A percentile compares a stretch with the other conserved stretches of the same genome.
Conservation (phyloP, 306 rosid genomes). For the Adenanthera pavonina region DNA sequence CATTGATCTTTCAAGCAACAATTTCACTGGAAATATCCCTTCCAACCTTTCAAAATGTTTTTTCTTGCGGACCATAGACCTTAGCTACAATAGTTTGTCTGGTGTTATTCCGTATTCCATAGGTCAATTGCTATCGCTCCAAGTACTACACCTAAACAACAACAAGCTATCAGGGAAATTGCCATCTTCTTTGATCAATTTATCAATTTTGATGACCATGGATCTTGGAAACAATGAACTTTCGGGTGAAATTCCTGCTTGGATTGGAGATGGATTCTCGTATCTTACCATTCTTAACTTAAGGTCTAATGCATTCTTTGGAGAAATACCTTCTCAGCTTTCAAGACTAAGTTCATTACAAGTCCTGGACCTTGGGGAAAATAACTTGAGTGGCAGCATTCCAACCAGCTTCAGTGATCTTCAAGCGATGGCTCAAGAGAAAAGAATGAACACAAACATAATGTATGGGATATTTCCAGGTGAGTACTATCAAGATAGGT, state of each 20-base stretch:
- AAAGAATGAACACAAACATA: neutral
- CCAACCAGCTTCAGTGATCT: constrained; percentile 44
- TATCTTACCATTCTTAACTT: constrained; percentile 42
- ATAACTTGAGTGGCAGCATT: constrained; percentile 45
- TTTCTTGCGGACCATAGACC: constrained; percentile 39
- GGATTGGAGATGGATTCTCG: constrained; percentile 43
- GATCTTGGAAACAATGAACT: neutral
- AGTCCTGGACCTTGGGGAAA: constrained; percentile 52
- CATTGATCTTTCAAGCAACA: neutral
- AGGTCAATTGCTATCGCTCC: constrained; percentile 40
- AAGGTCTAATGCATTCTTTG: constrained; percentile 53
- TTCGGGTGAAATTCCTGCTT: constrained; percentile 43
- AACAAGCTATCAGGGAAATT: constrained; percentile 40
- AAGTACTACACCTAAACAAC: constrained; percentile 39
- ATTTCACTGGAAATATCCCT: constrained; percentile 45
- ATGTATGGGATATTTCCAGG: neutral
- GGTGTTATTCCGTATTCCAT: constrained; percentile 47
- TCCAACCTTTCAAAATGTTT: constrained; percentile 47
- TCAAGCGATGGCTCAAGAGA: constrained; percentile 36
- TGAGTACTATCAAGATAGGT: constrained; percentile 37
- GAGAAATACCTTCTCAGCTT: constrained; percentile 33
- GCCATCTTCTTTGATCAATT: neutral
- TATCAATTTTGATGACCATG: neutral
- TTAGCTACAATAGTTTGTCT: constrained; percentile 40
- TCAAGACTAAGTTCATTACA: constrained; percentile 23